Conservation (phyloP, 495 filamentous ascomycete species). For the Sordaria brevicollis region DNA sequence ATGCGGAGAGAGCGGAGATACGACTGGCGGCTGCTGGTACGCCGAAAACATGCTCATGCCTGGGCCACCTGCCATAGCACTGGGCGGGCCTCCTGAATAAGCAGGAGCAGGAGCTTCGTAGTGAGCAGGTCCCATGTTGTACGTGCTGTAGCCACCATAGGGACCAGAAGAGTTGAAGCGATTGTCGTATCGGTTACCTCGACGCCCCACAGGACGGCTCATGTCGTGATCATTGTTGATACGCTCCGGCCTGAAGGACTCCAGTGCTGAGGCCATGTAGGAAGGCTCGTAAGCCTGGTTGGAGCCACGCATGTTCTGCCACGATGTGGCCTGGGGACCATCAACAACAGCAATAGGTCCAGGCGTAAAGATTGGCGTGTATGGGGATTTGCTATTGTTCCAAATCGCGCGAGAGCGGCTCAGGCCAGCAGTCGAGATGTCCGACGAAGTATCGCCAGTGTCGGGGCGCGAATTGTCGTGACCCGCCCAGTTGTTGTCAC, state of each 20-base stretch:
- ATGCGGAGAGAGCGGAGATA: constrained; percentile 74
- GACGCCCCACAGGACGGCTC: constrained; percentile 25
- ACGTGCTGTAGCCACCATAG: constrained; percentile 13
- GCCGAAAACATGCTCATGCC: constrained; percentile 43
- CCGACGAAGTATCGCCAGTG: constrained; percentile 45
- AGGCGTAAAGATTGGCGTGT: constrained; percentile 21
- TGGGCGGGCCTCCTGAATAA: constrained; percentile 19
- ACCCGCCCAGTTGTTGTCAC: constrained; percentile 50
- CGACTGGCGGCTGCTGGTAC: constrained; percentile 63
- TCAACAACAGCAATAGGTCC: constrained; percentile 25
- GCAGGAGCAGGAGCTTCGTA: constrained; percentile 22
- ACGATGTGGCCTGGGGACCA: constrained; percentile 23
- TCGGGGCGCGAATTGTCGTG: constrained; percentile 60
- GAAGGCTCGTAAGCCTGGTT: constrained; percentile 16
- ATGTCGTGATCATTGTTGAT: constrained; percentile 37
- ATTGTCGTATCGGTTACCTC: constrained; percentile 32
- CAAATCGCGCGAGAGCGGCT: constrained; percentile 55
- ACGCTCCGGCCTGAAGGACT: constrained; percentile 34
- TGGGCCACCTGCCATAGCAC: constrained; percentile 16
- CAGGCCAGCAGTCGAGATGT: constrained; percentile 43
- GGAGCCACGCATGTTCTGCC: constrained; percentile 27
- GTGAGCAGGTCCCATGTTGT: constrained; percentile 17
- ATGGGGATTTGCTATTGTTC: constrained; percentile 32
- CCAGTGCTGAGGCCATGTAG: constrained; percentile 20
- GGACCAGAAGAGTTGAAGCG: constrained; percentile 22